phyloP scores from a whole-genome alignment of 2,329 filamentous ascomycete species.

The Colletotrichum acutatum region DNA sequence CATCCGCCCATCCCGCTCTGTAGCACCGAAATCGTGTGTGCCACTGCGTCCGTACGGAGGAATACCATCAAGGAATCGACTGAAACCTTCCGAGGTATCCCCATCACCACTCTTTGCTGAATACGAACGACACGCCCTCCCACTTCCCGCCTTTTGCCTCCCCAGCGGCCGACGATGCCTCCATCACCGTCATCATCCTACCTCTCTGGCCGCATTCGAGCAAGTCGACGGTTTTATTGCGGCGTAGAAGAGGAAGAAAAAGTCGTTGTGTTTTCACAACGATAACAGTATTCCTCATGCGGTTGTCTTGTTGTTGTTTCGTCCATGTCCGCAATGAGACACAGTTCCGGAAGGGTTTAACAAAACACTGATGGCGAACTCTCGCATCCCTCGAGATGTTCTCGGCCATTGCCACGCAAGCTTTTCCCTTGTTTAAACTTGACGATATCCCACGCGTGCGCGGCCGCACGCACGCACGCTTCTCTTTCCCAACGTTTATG shows the following conservation, averaged over 20 bases:
- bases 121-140: background rate
- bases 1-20: background rate
- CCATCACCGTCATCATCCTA: no score
- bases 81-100: background rate
- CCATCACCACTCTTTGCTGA: background rate
- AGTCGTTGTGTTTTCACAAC: background rate
- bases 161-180: background rate
- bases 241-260: background rate
- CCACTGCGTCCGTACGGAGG: background rate
- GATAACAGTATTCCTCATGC: background rate
- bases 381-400: background rate
- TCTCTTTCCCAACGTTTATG: background rate
- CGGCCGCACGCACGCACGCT: background rate
- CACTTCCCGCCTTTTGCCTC: background rate
- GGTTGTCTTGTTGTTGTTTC: background rate
- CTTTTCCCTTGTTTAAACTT: background rate
- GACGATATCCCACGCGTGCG: no score
- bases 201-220: background rate
- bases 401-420: background rate
- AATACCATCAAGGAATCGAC: background rate
- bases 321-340: background rate
- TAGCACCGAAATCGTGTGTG: background rate
- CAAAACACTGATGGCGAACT: background rate
- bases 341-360: background rate
- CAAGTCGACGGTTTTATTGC: conserved; percentile 4